Percentiles rank a stretch among this genome's conserved stretches.
Evolutionary conservation across 441 rosid species (phyloP).

Genomic region (Syzygium syzygioides): DNA sequence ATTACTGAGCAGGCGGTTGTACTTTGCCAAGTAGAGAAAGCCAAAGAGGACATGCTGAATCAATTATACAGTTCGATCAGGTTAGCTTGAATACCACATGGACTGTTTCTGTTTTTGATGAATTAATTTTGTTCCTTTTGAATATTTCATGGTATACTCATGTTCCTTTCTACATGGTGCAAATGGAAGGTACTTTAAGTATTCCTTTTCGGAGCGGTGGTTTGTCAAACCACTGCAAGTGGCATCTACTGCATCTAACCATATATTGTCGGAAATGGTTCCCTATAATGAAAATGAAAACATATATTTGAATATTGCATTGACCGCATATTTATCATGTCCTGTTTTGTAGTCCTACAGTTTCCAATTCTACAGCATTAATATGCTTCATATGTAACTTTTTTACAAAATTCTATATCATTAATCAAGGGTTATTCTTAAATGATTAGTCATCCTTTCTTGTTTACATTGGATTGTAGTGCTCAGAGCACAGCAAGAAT

Average conservation of each 20-base stretch:
- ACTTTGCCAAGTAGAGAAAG: conserved; percentile 99
- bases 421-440: not conserved
- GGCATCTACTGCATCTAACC: not conserved
- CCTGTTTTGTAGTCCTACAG: not conserved
- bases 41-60: conserved; percentile 98
- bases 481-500: conserved; percentile 73
- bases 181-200: not conserved
- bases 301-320: not conserved
- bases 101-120: not conserved
- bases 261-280: not conserved
- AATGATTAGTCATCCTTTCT: not conserved
- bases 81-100: conserved; percentile 22
- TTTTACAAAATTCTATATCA: not conserved
- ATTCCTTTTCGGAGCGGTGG: not conserved
- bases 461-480: conserved; percentile 23
- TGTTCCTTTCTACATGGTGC: not conserved
- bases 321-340: not conserved
- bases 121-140: not conserved
- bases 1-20: conserved; percentile 80
- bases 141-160: not conserved
- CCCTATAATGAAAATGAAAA: not conserved
- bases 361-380: not conserved
- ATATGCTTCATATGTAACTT: not conserved
- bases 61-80: conserved; percentile 90
- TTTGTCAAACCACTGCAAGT: not conserved